phyloP scores from a whole-genome alignment of 441 rosid genomes.

The Syzygium malaccense region DNA sequence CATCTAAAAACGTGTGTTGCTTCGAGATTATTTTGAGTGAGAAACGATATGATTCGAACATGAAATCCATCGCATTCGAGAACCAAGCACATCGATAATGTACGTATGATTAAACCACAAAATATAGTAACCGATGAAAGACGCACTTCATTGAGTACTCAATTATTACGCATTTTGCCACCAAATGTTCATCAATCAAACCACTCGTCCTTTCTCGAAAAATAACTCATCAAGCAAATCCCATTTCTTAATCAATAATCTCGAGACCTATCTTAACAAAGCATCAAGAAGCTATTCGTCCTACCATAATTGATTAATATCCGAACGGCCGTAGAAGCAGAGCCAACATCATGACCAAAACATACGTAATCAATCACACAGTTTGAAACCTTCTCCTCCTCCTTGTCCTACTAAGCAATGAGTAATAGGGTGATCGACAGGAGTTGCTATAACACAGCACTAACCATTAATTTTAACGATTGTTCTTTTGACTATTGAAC shows the following conservation, averaged over 20 bases:
- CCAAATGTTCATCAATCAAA: not conserved
- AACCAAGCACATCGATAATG: not conserved
- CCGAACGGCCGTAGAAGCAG: not conserved
- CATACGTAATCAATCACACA: not conserved
- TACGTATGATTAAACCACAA: not conserved
- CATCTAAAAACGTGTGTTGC: accelerated
- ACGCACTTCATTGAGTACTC: not conserved
- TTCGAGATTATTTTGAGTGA: not conserved
- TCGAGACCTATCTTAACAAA: not conserved
- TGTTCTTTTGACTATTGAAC: not conserved
- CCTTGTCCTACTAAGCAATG: slow-evolving; percentile 3
- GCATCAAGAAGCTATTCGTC: not conserved
- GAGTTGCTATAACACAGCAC: not conserved
- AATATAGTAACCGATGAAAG: not conserved
- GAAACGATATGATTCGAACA: not conserved
- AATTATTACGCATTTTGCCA: not conserved
- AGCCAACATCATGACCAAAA: not conserved
- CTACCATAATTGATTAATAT: not conserved
- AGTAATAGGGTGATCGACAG: not conserved
- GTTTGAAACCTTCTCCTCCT: not conserved
- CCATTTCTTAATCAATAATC: not conserved
- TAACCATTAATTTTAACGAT: not conserved
- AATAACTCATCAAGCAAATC: not conserved
- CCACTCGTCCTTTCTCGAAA: not conserved
- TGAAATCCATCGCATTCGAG: accelerated